phyloP scores from a whole-genome alignment of 1,284 basidiomycete genomes.

The Ustilago loliicola region DNA sequence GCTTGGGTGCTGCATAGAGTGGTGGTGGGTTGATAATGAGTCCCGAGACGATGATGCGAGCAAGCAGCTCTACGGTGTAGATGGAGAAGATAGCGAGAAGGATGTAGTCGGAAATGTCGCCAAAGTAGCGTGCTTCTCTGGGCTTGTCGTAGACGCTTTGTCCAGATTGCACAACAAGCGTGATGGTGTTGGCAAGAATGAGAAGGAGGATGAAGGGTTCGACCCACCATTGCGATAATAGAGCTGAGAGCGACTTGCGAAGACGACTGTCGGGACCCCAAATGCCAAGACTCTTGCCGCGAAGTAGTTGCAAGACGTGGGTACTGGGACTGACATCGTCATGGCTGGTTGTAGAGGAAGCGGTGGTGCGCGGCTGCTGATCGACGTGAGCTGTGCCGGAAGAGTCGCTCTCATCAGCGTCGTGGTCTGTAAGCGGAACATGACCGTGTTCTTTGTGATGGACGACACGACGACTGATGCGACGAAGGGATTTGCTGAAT shows the following conservation, averaged over 20 bases:
- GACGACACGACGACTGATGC: conserved; percentile 84
- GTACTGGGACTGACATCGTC: conserved; percentile 14
- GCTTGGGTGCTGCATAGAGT: conserved; percentile 32
- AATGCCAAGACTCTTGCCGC: conserved; percentile 84
- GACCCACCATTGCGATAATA: conserved; percentile 77
- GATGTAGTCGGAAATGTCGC: conserved; percentile 86
- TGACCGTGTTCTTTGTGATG: conserved; percentile 73
- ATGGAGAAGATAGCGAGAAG: conserved; percentile 85
- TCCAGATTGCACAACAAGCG: conserved; percentile 84
- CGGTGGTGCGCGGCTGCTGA: background rate
- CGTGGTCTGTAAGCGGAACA: conserved; percentile 46
- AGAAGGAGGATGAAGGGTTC: conserved; percentile 86
- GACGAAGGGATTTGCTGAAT: conserved; percentile 73
- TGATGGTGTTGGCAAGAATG: conserved; percentile 86
- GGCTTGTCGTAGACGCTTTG: conserved; percentile 73
- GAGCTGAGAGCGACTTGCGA: conserved; percentile 40
- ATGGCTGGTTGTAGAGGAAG: background rate
- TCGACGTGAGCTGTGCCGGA: conserved; percentile 19
- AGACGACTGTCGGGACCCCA: conserved; percentile 76
- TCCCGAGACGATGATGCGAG: conserved; percentile 90
- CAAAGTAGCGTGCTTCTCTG: conserved; percentile 80
- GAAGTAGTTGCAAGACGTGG: conserved; percentile 71
- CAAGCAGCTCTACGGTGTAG: conserved; percentile 91
- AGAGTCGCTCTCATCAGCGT: conserved; percentile 50
- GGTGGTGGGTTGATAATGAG: conserved; percentile 85